Base-by-base conservation (phyloP, 1,284 basidiomycete genomes). In the Boletus smithii region DNA sequence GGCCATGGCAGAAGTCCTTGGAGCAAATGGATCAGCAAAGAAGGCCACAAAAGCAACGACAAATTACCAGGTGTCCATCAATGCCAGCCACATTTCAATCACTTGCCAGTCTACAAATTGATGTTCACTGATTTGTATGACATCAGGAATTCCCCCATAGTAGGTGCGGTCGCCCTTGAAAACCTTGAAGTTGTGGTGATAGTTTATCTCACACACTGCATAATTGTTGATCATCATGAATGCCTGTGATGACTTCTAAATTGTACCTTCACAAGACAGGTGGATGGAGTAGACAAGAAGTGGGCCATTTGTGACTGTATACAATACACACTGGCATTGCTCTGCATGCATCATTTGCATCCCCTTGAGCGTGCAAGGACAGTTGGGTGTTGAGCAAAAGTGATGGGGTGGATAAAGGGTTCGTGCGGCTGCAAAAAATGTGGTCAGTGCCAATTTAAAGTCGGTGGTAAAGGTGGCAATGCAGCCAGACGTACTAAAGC, bases 21-120 rank as follows among this genome's bases (percentile, higher is more conserved):
- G n/a, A n/a, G n/a, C n/a, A n/a, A n/a, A n/a, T n/a, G n/a, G n/a
- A n/a, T n/a, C n/a, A n/a, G n/a, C n/a, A n/a, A n/a, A n/a, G n/a
- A n/a, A n/a, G n/a, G n/a, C n/a, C n/a, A n/a, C n/a, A n/a, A n/a
- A n/a, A n/a, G n/a, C n/a, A n/a, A n/a, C n/a, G n/a, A n/a, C n/a
- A n/a, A n/a, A n/a, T n/a, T 16, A 54, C 44, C 47, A 50, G 1
- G 6, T 0, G 9, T 58, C 33, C 52, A 56, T 56, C 8, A 55
- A 14, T 0, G 16, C 0, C 1, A 51, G 0, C 51, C 54, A 55
- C 8, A 57, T 33, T 6, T 38, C 29, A 4, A 45, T 27, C 0
- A 55, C 43, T 1, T 26, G 37, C 0, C 8, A 0, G 3, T 56
- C 33, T 0, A 55, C 16, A 8, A 56, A 53, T 8, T 54, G 45